Evolutionary conservation across 768 basidiomycete species (phyloP).

Genomic region (Rhodotorula paludigena): DNA sequence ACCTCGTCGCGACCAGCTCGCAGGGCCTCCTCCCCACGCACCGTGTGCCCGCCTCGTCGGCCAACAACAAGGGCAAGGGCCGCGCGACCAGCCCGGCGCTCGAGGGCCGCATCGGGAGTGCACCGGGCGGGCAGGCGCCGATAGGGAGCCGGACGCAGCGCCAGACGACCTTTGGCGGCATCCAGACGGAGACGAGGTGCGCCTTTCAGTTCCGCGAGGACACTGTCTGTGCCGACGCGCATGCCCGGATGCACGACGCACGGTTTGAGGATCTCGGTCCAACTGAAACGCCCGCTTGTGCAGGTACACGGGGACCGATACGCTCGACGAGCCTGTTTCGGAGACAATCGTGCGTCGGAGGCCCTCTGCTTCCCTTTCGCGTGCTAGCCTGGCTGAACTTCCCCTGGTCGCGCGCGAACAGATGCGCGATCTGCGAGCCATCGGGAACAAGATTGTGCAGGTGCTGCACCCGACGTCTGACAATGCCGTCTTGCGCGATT

Average conservation of each 20-base stretch:
- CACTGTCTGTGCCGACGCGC: too few relatives aligned
- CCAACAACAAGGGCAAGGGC: conserved; percentile 24
- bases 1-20: conserved; percentile 15
- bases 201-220: too few relatives aligned
- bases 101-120: conserved; percentile 28
- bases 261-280: too few relatives aligned
- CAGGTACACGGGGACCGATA: conserved; percentile 77
- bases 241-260: too few relatives aligned
- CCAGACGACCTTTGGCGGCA: conserved; percentile 60
- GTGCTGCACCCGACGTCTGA: conserved; percentile 78
- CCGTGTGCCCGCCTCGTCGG: neutral
- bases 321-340: conserved; percentile 85
- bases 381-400: neutral
- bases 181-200: conserved; percentile 82
- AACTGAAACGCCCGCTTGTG: neutral
- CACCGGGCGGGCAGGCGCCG: neutral
- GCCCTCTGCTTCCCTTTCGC: neutral
- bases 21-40: conserved; percentile 23
- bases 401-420: conserved; percentile 49
- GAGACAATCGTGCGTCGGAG: conserved; percentile 72
- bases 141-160: conserved; percentile 16
- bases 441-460: conserved; percentile 87
- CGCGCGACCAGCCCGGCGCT: conserved; percentile 3
- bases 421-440: conserved; percentile 83
- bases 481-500: conserved; percentile 77